phyloP scores from a whole-genome alignment of 495 filamentous ascomycete genomes.

The Neurospora intermedia region DNA sequence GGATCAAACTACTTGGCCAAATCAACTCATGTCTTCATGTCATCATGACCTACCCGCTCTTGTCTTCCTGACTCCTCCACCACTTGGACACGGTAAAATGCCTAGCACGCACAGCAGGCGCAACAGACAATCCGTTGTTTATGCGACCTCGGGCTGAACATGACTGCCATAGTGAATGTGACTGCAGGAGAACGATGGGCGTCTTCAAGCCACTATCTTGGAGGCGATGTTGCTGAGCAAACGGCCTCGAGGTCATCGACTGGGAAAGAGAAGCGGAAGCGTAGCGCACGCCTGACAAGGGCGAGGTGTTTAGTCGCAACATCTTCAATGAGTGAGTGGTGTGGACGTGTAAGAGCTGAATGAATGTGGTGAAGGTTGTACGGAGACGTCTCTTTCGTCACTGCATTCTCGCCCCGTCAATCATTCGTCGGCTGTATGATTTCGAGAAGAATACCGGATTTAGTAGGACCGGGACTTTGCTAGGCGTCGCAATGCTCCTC shows the following conservation, averaged over 20 bases:
- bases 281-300: not conserved
- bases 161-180: not conserved
- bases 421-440: not conserved
- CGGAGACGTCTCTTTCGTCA: not conserved
- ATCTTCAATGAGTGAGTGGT: not conserved
- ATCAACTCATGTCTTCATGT: not conserved
- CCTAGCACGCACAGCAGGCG: constrained; percentile 40
- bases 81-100: not conserved
- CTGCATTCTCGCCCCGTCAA: not conserved
- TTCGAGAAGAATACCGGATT: not conserved
- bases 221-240: not conserved
- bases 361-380: not conserved
- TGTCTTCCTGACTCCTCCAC: not conserved
- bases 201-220: not conserved
- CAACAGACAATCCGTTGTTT: not conserved
- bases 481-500: not conserved
- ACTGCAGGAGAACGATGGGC: not conserved
- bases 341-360: not conserved
- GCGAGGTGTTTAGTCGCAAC: not conserved
- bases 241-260: not conserved
- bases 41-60: not conserved
- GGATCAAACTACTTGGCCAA: not conserved
- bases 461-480: not conserved
- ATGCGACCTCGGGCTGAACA: not conserved
- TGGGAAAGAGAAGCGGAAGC: not conserved